phyloP scores from a whole-genome alignment of 352 stramenopile species.

The Porosira glacialis region DNA sequence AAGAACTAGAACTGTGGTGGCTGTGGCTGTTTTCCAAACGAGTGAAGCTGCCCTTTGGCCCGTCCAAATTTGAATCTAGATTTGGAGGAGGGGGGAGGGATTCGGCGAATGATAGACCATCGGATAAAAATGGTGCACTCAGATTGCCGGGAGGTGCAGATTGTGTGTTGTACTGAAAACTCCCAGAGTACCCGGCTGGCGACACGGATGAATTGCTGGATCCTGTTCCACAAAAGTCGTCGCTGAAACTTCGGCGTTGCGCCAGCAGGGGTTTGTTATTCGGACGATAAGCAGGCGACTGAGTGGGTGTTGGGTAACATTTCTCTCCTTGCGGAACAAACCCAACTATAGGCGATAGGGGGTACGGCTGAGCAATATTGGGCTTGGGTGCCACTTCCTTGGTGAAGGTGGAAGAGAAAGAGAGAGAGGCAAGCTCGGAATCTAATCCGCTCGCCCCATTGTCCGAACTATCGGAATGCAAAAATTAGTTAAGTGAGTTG shows the following conservation, averaged over 20 bases:
- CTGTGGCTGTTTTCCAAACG: no score
- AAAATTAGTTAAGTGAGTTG: no score
- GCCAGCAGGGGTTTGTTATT: slow-evolving; percentile 11
- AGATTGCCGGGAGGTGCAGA: no score
- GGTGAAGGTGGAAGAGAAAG: slow-evolving; percentile 29
- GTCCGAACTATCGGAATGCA: slow-evolving; percentile 21
- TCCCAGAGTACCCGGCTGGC: no score
- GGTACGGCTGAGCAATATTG: slow-evolving; percentile 16
- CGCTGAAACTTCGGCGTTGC: slow-evolving; percentile 15
- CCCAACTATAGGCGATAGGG: slow-evolving; percentile 14
- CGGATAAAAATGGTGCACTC: no score
- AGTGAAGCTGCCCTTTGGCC: no score
- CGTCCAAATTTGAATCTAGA: no score
- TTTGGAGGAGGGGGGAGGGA: no score
- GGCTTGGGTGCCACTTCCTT: slow-evolving; percentile 15
- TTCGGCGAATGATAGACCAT: no score
- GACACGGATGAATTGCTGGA: no score
- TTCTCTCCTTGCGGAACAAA: slow-evolving; percentile 22
- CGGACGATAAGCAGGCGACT: slow-evolving; percentile 26
- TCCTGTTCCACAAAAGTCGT: slow-evolving; percentile 20
- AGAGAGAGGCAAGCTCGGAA: slow-evolving; percentile 30
- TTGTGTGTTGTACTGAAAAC: no score
- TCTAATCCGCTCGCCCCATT: slow-evolving; percentile 29
- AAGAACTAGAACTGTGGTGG: no score
- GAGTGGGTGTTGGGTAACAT: slow-evolving; percentile 25